These are phyloP conservation scores for Cenchrus purpureus DNA, from an alignment of 176 grass and related monocot genomes.

Conservation along the genomic window DNA sequence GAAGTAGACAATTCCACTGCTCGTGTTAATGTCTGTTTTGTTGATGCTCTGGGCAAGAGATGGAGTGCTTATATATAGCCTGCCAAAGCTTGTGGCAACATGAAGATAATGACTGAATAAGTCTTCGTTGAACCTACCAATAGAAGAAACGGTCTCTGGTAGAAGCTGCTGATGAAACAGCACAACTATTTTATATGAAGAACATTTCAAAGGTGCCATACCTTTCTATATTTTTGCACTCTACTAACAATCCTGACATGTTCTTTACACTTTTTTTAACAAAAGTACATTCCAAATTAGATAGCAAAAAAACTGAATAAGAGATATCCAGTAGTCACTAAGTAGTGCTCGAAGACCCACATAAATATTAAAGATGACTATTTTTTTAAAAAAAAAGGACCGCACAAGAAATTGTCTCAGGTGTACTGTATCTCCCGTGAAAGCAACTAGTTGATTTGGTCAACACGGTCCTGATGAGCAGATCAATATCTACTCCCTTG, in stretches of 20 bases:
- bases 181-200: neutral
- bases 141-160: neutral
- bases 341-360: no score
- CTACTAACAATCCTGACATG: no score
- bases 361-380: no score
- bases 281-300: no score
- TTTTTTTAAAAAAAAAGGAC: no score
- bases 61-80: slow-evolving; percentile 13
- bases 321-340: no score
- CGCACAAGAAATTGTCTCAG: no score
- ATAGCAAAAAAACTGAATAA: no score
- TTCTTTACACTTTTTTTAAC: neutral
- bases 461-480: no score
- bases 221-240: neutral
- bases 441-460: no score
- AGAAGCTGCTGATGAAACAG: neutral
- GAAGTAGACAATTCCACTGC: neutral
- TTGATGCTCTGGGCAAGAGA: neutral
- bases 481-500: no score
- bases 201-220: neutral
- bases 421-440: no score
- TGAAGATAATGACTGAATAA: neutral
- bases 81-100: neutral
- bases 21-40: neutral
- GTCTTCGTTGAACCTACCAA: neutral